Evolutionary conservation across 768 basidiomycete species (phyloP), one percentile per base, ranked within the genome.

Genomic region (Mycena rosella): DNA sequence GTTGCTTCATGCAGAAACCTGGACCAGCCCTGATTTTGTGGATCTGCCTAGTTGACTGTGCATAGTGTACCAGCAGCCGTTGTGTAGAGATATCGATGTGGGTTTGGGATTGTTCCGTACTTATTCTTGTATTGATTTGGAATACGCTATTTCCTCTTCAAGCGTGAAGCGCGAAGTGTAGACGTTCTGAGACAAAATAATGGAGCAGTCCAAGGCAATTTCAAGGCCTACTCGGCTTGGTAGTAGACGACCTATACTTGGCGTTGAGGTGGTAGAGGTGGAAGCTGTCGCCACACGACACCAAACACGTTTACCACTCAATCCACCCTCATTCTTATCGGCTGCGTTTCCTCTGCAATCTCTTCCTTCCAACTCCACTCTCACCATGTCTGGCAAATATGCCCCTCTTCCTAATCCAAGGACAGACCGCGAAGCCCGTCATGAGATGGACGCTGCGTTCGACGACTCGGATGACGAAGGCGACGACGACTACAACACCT

Each of bases 371-470:
- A 18, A 10, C 48, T 36, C 55, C 34, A 51, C 36, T 63, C 55
- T 63, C 68, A 52, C 65, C 63, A 86, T 85, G 85, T 77, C 89
- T 72, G 85, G 82, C 71, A 87, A 88, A 72, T 94, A 94, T 84
- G 88, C 88, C 2, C 88, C 91, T 65, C 79, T 93, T 49, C 89
- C 90, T 14, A 89, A 86, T 70, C 84, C 86, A 24, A 82, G 81
- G 72, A 79, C 83, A 20, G 86, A 87, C 75, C 80, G 78, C 51
- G 80, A 84, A 60, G 77, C 82, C 11, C 80, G 83, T 52, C 76
- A 84, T 65, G 91, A 95, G 82, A 89, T 96, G 87, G 91, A 96
- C 75, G 94, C 94, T 26, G 94, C 95, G 2, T 96, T 96, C 71
- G 90, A 91, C 76, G 91, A 93, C 71, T 86, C 88, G 5, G 93